Conservation (phyloP, 2,329 filamentous ascomycete genomes). For the Fusarium sp. region DNA sequence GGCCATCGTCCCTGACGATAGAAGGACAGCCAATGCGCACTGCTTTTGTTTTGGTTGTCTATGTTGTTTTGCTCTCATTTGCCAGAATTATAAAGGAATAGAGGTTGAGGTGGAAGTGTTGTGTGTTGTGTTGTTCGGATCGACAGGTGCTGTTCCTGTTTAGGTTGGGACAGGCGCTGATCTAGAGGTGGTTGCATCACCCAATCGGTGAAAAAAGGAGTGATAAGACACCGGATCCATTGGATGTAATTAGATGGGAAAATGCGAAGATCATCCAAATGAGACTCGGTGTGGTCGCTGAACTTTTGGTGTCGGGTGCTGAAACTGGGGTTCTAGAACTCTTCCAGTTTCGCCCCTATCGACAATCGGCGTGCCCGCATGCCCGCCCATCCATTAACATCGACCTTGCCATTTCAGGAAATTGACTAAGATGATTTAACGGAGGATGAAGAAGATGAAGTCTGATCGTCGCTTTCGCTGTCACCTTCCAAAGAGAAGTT, state of each 20-base stretch:
- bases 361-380: constrained; percentile 33
- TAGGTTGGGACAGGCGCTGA: constrained; percentile 24
- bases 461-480: constrained; percentile 44
- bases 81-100: constrained; percentile 13
- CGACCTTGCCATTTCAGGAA: constrained; percentile 41
- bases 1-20: constrained; percentile 21
- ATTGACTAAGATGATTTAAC: constrained; percentile 40
- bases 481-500: constrained; percentile 43
- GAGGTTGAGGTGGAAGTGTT: constrained; percentile 9
- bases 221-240: constrained; percentile 15
- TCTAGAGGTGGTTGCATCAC: constrained; percentile 22
- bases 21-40: constrained; percentile 42
- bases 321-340: constrained; percentile 38
- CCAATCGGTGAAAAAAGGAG: constrained; percentile 22
- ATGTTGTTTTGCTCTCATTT: constrained; percentile 20
- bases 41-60: constrained; percentile 46
- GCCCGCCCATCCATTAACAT: constrained; percentile 39
- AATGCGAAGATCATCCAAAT: constrained; percentile 21
- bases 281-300: constrained; percentile 20
- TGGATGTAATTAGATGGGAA: constrained; percentile 13
- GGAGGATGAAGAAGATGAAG: constrained; percentile 40
- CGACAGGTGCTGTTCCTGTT: constrained; percentile 31
- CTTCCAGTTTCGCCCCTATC: constrained; percentile 29
- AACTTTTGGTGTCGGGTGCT: constrained; percentile 22
- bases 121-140: constrained; percentile 29